Conservation (phyloP, 306 rosid genomes). For the Quercus dentata region DNA sequence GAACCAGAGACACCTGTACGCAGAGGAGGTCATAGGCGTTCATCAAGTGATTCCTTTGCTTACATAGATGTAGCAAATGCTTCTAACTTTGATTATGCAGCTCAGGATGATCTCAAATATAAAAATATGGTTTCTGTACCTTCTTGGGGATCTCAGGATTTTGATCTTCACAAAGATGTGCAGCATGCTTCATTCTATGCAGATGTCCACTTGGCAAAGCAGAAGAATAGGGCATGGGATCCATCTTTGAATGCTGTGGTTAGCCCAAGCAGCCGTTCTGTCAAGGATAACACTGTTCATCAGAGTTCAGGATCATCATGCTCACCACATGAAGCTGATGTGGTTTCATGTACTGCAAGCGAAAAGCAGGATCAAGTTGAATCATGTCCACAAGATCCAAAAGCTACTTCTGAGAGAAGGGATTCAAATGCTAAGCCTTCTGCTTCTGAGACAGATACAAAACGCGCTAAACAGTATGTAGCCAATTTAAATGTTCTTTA, state of each 20-base stretch:
- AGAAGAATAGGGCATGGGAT: conserved; percentile 78
- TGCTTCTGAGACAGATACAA: conserved; percentile 78
- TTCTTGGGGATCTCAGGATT: conserved; percentile 79
- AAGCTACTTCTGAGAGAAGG: conserved; percentile 57
- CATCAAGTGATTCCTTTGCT: conserved; percentile 97
- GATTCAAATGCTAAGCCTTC: conserved; percentile 61
- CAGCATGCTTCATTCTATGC: conserved; percentile 56
- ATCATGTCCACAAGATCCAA: conserved; percentile 58
- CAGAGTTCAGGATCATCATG: conserved; percentile 61
- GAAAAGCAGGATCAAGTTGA: conserved; percentile 61
- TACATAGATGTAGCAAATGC: conserved; percentile 57
- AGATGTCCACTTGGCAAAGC: conserved; percentile 58
- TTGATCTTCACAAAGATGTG: conserved; percentile 73
- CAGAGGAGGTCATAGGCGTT: conserved; percentile 93
- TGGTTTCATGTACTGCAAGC: conserved; percentile 42
- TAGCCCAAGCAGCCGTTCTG: conserved; percentile 47
- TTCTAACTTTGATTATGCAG: conserved; percentile 43
- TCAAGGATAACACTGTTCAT: conserved; percentile 49
- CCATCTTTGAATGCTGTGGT: conserved; percentile 44
- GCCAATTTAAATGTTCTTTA: conserved; percentile 14
- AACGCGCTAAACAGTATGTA: conserved; percentile 97
- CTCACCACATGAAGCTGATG: conserved; percentile 66
- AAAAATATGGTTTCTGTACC: conserved; percentile 48
- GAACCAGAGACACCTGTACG: conserved; percentile 97
- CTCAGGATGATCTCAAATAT: conserved; percentile 63